Evolutionary conservation across 148 eudicot species (phyloP).

Genomic region (Heliamphora exappendiculata): DNA sequence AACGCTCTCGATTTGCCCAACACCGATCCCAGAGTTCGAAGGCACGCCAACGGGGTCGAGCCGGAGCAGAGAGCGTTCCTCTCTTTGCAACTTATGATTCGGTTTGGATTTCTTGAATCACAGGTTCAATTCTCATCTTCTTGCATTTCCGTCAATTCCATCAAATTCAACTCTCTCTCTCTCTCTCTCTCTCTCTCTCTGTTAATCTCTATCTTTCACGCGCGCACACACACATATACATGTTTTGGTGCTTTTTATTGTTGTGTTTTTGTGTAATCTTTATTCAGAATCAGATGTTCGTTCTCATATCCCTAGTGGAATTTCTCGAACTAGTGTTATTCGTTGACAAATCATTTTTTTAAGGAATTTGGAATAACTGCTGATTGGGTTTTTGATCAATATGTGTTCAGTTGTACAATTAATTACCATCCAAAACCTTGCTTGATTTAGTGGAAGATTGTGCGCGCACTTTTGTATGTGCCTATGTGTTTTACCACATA

Average conservation of each 20-base stretch:
- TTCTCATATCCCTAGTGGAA: background rate
- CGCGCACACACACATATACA: no score
- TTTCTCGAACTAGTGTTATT: background rate
- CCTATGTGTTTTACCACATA: no score
- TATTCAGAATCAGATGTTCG: background rate
- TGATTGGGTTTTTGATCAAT: no score
- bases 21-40: conserved; percentile 64
- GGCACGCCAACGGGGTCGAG: conserved; percentile 49
- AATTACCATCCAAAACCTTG: no score
- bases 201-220: no score
- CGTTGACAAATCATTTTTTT: background rate
- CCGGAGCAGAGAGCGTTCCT: conserved; percentile 87
- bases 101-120: conserved; percentile 94
- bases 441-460: no score
- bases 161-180: no score
- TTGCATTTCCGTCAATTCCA: no score
- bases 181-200: no score
- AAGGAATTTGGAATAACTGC: background rate
- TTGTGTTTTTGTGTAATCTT: background rate
- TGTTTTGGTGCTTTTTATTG: background rate
- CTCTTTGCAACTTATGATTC: conserved; percentile 66
- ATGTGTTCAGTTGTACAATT: no score
- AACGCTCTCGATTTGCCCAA: conserved; percentile 81
- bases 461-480: no score
- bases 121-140: conserved; percentile 37